Percentiles rank a stretch among this genome's conserved stretches.
Conservation (phyloP, 2,329 filamentous ascomycete species). For the Venturia effusa region DNA sequence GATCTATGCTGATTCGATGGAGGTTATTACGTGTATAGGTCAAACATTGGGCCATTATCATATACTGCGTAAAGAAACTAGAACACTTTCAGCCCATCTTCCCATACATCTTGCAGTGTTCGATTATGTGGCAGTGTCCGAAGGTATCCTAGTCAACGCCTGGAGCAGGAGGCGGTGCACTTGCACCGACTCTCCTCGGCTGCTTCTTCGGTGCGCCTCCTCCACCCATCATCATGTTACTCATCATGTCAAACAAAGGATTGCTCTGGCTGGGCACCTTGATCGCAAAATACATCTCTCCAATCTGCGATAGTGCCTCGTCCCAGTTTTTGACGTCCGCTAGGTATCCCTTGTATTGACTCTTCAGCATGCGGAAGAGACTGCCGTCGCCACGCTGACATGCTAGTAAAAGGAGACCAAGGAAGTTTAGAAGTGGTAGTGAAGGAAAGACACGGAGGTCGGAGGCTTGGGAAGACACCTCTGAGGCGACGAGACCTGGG, state of each 20-base stretch:
- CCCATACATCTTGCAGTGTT: too few relatives aligned
- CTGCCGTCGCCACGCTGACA: constrained; percentile 70
- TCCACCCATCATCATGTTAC: constrained; percentile 71
- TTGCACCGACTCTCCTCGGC: constrained; percentile 34
- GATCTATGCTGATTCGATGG: too few relatives aligned
- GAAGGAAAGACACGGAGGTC: constrained; percentile 79
- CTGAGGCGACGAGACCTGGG: constrained; percentile 60
- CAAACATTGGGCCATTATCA: background rate
- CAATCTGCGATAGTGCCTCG: constrained; percentile 70
- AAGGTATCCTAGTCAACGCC: background rate
- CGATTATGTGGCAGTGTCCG: background rate
- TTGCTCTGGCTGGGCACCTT: constrained; percentile 81
- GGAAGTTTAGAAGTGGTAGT: constrained; percentile 89
- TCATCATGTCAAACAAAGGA: constrained; percentile 96
- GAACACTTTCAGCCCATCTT: background rate
- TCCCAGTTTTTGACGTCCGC: constrained; percentile 70
- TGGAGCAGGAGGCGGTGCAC: background rate
- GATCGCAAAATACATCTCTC: constrained; percentile 95
- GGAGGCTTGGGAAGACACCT: constrained; percentile 62
- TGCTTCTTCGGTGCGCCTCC: constrained; percentile 38
- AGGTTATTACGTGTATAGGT: too few relatives aligned
- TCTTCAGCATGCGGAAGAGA: constrained; percentile 69
- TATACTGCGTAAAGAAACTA: background rate
- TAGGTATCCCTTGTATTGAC: constrained; percentile 70
- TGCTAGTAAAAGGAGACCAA: constrained; percentile 72